phyloP scores from a whole-genome alignment of 2,329 filamentous ascomycete genomes.

The Aspergillus novofumigatus region DNA sequence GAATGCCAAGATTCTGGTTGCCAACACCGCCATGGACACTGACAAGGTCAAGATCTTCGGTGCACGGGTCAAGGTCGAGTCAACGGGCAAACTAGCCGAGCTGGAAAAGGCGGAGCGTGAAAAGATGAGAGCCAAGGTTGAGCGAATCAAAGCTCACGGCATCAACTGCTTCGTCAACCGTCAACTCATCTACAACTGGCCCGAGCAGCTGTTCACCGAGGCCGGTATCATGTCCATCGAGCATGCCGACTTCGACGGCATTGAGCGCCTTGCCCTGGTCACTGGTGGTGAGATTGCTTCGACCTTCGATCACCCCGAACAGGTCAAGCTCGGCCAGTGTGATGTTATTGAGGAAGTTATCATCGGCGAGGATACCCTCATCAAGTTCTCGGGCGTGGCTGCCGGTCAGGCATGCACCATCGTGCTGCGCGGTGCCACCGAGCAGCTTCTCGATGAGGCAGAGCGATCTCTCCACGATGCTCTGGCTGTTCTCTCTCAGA shows the following conservation, averaged over 20 bases:
- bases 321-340: slow-evolving; percentile 92
- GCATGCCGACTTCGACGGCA: slow-evolving; percentile 97
- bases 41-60: slow-evolving; percentile 99
- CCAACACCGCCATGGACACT: slow-evolving; percentile 98
- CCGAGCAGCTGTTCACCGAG: slow-evolving; percentile 96
- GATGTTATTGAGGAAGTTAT: slow-evolving; percentile 97
- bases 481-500: slow-evolving; percentile 92
- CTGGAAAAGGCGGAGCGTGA: slow-evolving; percentile 97
- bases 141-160: slow-evolving; percentile 96
- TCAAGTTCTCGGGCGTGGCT: slow-evolving; percentile 94
- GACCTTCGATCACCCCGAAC: slow-evolving; percentile 96
- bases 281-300: slow-evolving; percentile 96
- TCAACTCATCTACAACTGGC: slow-evolving; percentile 99
- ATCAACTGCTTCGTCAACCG: slow-evolving; percentile 99
- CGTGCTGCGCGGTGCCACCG: slow-evolving; percentile 90
- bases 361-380: slow-evolving; percentile 94
- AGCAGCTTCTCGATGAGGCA: slow-evolving; percentile 94
- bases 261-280: slow-evolving; percentile 89
- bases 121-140: slow-evolving; percentile 99
- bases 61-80: slow-evolving; percentile 91
- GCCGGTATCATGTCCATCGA: slow-evolving; percentile 98
- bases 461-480: slow-evolving; percentile 96
- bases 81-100: slow-evolving; percentile 95
- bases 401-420: slow-evolving; percentile 94
- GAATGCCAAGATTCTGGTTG: slow-evolving; percentile 96